Evolutionary conservation across 257 asterid species (phyloP).

Genomic region (Haberlea rhodopensis): DNA sequence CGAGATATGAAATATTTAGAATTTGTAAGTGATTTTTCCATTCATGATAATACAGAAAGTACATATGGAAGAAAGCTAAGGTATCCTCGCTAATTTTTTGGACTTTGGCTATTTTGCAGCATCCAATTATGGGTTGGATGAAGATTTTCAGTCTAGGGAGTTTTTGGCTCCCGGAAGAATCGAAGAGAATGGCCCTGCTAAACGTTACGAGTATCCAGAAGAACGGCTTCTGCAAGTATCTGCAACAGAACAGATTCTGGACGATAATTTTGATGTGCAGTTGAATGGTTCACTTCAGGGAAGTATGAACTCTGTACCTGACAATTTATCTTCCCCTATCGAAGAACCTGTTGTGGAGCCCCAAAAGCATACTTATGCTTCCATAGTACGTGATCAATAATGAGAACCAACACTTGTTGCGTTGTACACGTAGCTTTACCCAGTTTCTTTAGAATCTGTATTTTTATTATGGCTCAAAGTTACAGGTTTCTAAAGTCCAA

Average conservation of each 20-base stretch:
- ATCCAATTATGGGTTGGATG: conserved; percentile 55
- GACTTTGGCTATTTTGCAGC: conserved; percentile 40
- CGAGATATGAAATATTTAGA: too few relatives aligned
- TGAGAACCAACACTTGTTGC: conserved; percentile 18
- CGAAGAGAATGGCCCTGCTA: conserved; percentile 49
- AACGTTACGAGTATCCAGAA: conserved; percentile 49
- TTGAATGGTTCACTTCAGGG: conserved; percentile 76
- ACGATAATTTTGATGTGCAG: conserved; percentile 54
- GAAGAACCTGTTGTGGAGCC: conserved; percentile 75
- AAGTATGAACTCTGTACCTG: conserved; percentile 53
- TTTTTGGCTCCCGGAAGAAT: conserved; percentile 42
- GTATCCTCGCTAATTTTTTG: neutral
- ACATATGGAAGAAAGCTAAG: neutral
- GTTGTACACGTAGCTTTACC: conserved; percentile 8
- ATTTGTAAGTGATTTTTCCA: conserved; percentile 4
- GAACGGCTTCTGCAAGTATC: conserved; percentile 61
- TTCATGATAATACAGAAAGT: neutral
- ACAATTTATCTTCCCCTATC: conserved; percentile 50
- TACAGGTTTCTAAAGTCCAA: conserved; percentile 75
- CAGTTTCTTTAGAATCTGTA: conserved; percentile 1
- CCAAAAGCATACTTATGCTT: conserved; percentile 94
- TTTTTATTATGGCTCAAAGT: conserved; percentile 27
- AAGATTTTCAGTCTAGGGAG: conserved; percentile 66
- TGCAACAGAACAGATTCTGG: conserved; percentile 57
- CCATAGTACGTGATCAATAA: conserved; percentile 63